Evolutionary conservation across 345 rosid species (phyloP).

Genomic region (Litchi chinensis): DNA sequence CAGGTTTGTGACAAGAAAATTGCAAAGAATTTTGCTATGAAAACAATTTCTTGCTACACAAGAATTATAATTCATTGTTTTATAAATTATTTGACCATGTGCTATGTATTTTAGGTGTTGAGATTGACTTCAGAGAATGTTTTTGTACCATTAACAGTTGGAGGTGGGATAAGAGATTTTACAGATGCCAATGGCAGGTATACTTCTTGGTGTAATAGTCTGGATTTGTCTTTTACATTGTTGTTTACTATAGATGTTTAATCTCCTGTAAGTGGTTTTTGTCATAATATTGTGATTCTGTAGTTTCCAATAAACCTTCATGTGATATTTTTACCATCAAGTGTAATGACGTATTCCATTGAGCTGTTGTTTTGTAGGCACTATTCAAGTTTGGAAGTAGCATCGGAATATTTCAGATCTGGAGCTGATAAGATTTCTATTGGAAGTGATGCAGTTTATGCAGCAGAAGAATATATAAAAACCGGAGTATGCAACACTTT

Average conservation of each 20-base stretch:
- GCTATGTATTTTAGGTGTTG: constrained; percentile 61
- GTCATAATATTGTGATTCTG: background rate
- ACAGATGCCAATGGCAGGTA: constrained; percentile 96
- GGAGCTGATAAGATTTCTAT: constrained; percentile 97
- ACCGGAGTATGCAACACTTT: constrained; percentile 61
- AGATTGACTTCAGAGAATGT: constrained; percentile 90
- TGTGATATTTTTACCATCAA: background rate
- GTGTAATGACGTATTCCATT: background rate
- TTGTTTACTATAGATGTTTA: background rate
- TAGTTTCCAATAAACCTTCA: background rate
- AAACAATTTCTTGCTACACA: background rate
- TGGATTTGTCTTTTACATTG: background rate
- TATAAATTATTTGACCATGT: constrained; percentile 10
- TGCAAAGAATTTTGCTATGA: background rate
- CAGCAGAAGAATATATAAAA: constrained; percentile 83
- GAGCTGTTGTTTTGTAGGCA: constrained; percentile 47
- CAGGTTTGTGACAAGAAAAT: constrained; percentile 53
- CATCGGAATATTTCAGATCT: constrained; percentile 94
- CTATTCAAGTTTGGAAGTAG: constrained; percentile 98
- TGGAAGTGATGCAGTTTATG: constrained; percentile 96
- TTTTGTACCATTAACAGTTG: constrained; percentile 96
- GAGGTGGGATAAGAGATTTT: constrained; percentile 98
- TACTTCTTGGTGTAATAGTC: background rate
- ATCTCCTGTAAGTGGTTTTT: background rate
- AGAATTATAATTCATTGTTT: background rate